Evolutionary conservation across 345 rosid species (phyloP).

Genomic region (Arabis alpina): DNA sequence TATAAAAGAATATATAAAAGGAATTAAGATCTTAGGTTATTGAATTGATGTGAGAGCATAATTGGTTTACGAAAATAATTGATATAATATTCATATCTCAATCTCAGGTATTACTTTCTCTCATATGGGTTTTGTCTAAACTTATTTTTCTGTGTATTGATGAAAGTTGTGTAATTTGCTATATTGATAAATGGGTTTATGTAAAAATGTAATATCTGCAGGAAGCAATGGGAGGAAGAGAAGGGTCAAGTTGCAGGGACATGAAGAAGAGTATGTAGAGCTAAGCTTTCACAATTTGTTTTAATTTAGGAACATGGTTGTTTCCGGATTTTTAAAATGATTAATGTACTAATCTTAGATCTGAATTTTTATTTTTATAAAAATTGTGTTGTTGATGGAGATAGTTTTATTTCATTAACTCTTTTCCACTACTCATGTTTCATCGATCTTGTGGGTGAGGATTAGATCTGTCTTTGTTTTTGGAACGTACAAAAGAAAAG

Average conservation of each 20-base stretch:
- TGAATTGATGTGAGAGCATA: too few relatives aligned
- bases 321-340: conserved; percentile 11
- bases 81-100: too few relatives aligned
- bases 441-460: conserved; percentile 19
- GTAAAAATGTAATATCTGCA: too few relatives aligned
- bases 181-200: too few relatives aligned
- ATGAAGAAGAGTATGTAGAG: conserved; percentile 62
- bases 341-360: conserved; percentile 37
- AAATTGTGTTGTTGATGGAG: conserved; percentile 32
- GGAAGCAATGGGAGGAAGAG: conserved; percentile 51
- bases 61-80: too few relatives aligned
- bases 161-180: too few relatives aligned
- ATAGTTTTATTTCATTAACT: conserved; percentile 30
- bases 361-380: conserved; percentile 7
- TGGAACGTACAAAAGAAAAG: conserved; percentile 16
- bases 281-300: conserved; percentile 10
- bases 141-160: neutral
- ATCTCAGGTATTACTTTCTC: conserved; percentile 43
- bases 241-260: conserved; percentile 63
- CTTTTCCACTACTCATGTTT: conserved; percentile 27
- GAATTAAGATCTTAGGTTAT: too few relatives aligned
- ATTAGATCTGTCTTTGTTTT: conserved; percentile 29
- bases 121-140: conserved; percentile 3
- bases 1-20: too few relatives aligned
- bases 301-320: conserved; percentile 31